Evolutionary conservation across 2,329 filamentous ascomycete genomes (phyloP).

Genomic region (Talaromyces amestolkiae): DNA sequence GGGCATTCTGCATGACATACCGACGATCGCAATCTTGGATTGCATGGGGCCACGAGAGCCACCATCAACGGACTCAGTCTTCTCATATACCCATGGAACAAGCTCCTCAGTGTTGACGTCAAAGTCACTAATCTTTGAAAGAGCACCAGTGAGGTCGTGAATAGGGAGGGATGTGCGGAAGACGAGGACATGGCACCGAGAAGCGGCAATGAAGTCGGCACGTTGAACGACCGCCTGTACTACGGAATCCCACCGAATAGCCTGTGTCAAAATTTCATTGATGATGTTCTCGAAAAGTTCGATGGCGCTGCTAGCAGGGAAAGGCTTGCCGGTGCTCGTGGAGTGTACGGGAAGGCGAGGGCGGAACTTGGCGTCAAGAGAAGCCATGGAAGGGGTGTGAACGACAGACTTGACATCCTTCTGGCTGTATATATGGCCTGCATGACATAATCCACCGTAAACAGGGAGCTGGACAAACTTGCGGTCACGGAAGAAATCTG

Average conservation of each 20-base stretch:
- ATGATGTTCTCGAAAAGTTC: not conserved
- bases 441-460: constrained; percentile 34
- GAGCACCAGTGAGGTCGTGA: constrained; percentile 26
- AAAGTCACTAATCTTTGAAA: constrained; percentile 13
- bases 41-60: not conserved
- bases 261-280: constrained; percentile 17
- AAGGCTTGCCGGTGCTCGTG: constrained; percentile 18
- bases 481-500: constrained; percentile 24
- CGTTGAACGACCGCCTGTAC: constrained; percentile 22
- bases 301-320: not conserved
- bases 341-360: constrained; percentile 21
- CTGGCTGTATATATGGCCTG: constrained; percentile 48
- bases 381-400: not conserved
- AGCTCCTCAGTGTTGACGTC: not conserved
- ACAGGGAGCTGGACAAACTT: constrained; percentile 27
- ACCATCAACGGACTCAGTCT: constrained; percentile 24
- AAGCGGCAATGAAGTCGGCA: constrained; percentile 12
- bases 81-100: constrained; percentile 4
- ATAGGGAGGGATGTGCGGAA: constrained; percentile 31
- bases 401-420: constrained; percentile 21
- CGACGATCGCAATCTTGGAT: constrained; percentile 67
- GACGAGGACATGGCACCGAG: constrained; percentile 24
- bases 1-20: constrained; percentile 73
- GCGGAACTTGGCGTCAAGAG: not conserved
- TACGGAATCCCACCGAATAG: constrained; percentile 25